A percentile compares a stretch with the other conserved stretches of the same genome.
Evolutionary conservation across 1,139 yeast genomes (phyloP).

Genomic region (Geotrichum restrictum): DNA sequence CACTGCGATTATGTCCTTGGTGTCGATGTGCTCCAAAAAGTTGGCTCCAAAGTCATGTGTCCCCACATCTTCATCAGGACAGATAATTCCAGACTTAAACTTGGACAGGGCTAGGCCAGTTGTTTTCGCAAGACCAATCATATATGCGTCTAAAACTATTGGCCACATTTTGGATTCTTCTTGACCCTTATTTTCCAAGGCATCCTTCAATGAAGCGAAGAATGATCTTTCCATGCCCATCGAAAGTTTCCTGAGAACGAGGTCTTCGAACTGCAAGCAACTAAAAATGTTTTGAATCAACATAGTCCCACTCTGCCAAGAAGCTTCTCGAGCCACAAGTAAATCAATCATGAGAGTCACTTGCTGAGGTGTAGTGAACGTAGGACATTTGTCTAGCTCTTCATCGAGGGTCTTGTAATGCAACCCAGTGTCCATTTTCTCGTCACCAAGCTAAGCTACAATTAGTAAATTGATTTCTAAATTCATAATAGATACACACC

Average conservation of each 20-base stretch:
- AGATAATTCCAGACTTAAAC: constrained; percentile 2
- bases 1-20: constrained; percentile 25
- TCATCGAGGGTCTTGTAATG: constrained; percentile 30
- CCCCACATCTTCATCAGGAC: constrained; percentile 17
- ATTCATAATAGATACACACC: constrained; percentile 15
- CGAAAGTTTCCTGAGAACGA: constrained; percentile 25
- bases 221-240: not conserved
- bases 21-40: constrained; percentile 27
- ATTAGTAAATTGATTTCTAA: not conserved
- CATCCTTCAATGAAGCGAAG: constrained; percentile 7
- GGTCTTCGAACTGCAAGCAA: constrained; percentile 38
- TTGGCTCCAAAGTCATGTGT: constrained; percentile 20
- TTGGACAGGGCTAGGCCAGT: constrained; percentile 15
- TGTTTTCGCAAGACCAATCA: constrained; percentile 31
- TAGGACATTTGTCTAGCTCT: constrained; percentile 30
- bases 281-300: constrained; percentile 39
- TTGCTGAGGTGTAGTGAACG: constrained; percentile 27
- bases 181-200: constrained; percentile 6
- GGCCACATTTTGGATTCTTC: constrained; percentile 25
- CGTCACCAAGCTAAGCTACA: constrained; percentile 33
- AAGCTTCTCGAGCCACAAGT: constrained; percentile 35
- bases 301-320: constrained; percentile 41
- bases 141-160: constrained; percentile 28
- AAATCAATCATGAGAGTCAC: constrained; percentile 34
- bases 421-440: constrained; percentile 42